Conservation (phyloP, 2,329 filamentous ascomycete genomes). For the Aspergillus brunneoviolaceus region DNA sequence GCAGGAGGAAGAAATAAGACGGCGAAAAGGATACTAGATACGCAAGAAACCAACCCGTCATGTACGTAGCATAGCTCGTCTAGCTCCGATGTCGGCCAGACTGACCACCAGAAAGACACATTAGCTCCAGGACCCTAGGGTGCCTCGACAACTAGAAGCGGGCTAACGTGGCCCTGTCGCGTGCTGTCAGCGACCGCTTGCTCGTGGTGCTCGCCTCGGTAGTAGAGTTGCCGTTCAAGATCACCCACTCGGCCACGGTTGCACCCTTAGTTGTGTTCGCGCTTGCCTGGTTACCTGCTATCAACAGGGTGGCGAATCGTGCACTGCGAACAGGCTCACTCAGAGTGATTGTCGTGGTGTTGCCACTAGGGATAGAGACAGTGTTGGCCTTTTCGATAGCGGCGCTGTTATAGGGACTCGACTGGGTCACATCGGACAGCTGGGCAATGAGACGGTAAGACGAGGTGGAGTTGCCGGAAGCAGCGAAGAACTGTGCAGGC, state of each 20-base stretch:
- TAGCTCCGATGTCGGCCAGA: background rate
- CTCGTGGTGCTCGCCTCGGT: background rate
- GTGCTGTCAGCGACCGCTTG: background rate
- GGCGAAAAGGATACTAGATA: background rate
- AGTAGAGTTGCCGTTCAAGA: slow-evolving; percentile 31
- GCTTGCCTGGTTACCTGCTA: slow-evolving; percentile 45
- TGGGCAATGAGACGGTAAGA: slow-evolving; percentile 26
- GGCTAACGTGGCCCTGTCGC: slow-evolving; percentile 3
- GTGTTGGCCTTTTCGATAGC: slow-evolving; percentile 30
- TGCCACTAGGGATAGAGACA: slow-evolving; percentile 40
- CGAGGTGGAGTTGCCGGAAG: slow-evolving; percentile 7
- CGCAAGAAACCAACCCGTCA: background rate
- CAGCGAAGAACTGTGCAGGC: slow-evolving; percentile 6
- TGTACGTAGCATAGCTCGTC: background rate
- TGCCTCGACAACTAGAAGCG: background rate
- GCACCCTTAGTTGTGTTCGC: slow-evolving; percentile 43
- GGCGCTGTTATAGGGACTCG: slow-evolving; percentile 34
- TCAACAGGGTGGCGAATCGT: slow-evolving; percentile 45
- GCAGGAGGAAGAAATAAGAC: background rate
- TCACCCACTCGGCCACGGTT: slow-evolving; percentile 50
- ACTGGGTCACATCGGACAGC: slow-evolving; percentile 35
- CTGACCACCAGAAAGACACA: background rate
- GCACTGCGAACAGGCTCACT: slow-evolving; percentile 33
- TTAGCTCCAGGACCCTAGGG: background rate
- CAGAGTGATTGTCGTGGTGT: slow-evolving; percentile 45